Conservation (phyloP, 2,329 filamentous ascomycete species). For the Eutypa lata region DNA sequence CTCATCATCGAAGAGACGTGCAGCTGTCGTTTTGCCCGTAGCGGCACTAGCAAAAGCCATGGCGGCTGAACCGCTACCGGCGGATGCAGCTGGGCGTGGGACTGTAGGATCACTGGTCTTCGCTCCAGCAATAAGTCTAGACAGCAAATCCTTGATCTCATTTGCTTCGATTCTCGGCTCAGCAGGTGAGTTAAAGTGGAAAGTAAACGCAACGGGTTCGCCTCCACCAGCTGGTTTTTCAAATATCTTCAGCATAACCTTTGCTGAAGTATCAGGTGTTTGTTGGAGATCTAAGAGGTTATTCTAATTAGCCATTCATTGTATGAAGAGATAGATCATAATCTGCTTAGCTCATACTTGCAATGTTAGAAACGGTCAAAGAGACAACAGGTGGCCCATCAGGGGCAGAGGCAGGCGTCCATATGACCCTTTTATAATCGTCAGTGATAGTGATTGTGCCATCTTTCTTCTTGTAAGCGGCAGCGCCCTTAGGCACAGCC, state of each 20-base stretch:
- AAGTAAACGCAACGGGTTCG: conserved; percentile 71
- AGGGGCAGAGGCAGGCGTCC: conserved; percentile 67
- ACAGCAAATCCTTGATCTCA: conserved; percentile 77
- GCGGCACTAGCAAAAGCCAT: conserved; percentile 77
- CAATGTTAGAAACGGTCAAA: conserved; percentile 72
- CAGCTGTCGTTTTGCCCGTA: conserved; percentile 49
- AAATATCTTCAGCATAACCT: conserved; percentile 93
- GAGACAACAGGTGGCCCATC: conserved; percentile 63
- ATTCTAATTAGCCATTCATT: conserved; percentile 6
- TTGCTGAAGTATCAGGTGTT: conserved; percentile 80
- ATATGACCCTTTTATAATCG: conserved; percentile 73
- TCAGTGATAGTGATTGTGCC: conserved; percentile 73
- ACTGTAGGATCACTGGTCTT: conserved; percentile 56
- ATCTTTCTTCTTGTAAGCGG: conserved; percentile 94
- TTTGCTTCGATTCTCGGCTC: conserved; percentile 82
- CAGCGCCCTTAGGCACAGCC: conserved; percentile 61
- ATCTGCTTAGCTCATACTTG: conserved; percentile 57
- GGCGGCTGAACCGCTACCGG: conserved; percentile 56
- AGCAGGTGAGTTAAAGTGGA: conserved; percentile 78
- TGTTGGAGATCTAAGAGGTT: conserved; percentile 76
- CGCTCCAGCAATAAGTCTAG: conserved; percentile 67
- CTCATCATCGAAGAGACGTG: conserved; percentile 77
- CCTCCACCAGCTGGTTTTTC: conserved; percentile 60
- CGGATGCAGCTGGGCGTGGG: conserved; percentile 42
- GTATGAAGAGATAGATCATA: neutral